Conservation (phyloP, 305 asterid genomes). For the Striga hermonthica region DNA sequence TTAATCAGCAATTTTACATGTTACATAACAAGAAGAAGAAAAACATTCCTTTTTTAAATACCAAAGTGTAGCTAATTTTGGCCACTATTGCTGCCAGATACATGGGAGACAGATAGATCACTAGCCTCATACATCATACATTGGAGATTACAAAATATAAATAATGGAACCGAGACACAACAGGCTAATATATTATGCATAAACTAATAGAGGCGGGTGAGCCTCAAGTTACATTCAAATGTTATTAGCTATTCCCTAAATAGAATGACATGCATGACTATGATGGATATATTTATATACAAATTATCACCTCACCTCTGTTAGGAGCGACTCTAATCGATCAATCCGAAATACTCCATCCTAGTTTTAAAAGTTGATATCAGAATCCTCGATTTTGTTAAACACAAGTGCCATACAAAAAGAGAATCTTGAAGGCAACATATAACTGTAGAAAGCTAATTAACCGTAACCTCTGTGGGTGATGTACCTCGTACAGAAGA, state of each 20-base stretch:
- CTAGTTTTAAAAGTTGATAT: constrained; percentile 45
- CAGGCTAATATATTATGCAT: constrained; percentile 12
- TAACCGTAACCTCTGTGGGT: constrained; percentile 7
- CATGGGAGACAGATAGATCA: constrained; percentile 13
- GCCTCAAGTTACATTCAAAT: constrained; percentile 5
- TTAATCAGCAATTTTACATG: too few species aligned
- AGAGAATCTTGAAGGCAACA: constrained; percentile 19
- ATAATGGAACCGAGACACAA: constrained; percentile 5
- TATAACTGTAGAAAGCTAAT: constrained; percentile 14
- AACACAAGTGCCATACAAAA: constrained; percentile 23
- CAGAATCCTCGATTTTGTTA: constrained; percentile 36
- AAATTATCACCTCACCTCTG: constrained; percentile 59
- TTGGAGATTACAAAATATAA: constrained; percentile 23
- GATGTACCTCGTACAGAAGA: constrained; percentile 77
- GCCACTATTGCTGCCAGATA: not conserved
- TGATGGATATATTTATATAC: constrained; percentile 15
- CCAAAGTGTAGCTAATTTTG: constrained; percentile 8
- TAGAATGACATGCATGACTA: constrained; percentile 29
- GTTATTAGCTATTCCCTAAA: constrained; percentile 4
- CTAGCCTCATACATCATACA: not conserved
- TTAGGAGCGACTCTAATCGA: constrained; percentile 83
- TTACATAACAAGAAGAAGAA: too few species aligned
- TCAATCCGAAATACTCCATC: constrained; percentile 93
- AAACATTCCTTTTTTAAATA: not conserved
- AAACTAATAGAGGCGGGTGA: constrained; percentile 11